phyloP scores from a whole-genome alignment of 805 yeast genomes.

The Metschnikowia amazonensis region DNA sequence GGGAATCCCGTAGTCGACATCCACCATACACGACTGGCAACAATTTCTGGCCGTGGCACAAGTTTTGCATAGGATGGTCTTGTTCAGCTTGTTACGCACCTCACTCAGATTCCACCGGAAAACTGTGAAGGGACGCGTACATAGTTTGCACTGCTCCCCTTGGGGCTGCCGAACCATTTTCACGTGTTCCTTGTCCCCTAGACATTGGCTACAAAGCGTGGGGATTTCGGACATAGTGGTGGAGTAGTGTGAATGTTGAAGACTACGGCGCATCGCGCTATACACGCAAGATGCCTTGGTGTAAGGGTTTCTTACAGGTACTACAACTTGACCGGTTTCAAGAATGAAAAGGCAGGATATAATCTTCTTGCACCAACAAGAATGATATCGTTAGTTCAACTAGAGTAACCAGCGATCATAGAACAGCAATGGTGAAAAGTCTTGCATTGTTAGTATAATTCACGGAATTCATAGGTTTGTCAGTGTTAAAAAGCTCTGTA shows the following conservation, averaged over 20 bases:
- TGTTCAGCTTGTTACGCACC: conserved; percentile 42
- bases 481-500: conserved; percentile 76
- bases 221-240: conserved; percentile 39
- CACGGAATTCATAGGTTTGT: conserved; percentile 11
- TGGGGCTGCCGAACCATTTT: conserved; percentile 64
- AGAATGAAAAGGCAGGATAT: too few species aligned
- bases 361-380: too few species aligned
- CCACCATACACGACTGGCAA: conserved; percentile 86
- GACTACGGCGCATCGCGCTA: conserved; percentile 4
- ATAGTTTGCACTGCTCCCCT: conserved; percentile 82
- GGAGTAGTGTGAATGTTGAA: background rate
- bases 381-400: too few species aligned
- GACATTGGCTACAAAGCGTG: conserved; percentile 68
- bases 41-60: conserved; percentile 79
- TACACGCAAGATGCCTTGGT: background rate
- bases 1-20: conserved; percentile 78
- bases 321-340: background rate
- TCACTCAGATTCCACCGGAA: conserved; percentile 65
- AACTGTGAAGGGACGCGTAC: conserved; percentile 80
- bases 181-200: conserved; percentile 64
- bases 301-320: background rate
- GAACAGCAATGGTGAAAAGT: background rate
- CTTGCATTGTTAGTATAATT: conserved; percentile 12
- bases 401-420: too few species aligned
- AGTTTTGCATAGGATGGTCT: conserved; percentile 70